A percentile compares a stretch with the other conserved stretches of the same genome.
These are phyloP conservation scores for Magnolia officinalis DNA, from an alignment of 164 flowering plant species.

Conservation along the genomic window DNA sequence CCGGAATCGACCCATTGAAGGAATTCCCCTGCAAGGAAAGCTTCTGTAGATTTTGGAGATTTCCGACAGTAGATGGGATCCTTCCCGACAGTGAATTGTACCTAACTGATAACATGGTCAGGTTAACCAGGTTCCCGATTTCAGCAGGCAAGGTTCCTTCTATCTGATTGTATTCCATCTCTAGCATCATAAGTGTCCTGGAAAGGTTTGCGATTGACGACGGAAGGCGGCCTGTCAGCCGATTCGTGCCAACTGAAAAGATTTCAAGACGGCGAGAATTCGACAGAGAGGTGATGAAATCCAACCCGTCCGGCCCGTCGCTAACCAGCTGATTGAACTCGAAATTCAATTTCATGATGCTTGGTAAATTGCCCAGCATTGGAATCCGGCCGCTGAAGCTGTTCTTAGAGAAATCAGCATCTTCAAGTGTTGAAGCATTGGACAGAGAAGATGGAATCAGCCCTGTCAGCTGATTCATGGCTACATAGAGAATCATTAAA, in stretches of 20 bases:
- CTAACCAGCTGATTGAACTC: constrained; percentile 19
- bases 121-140: constrained; percentile 19
- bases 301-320: constrained; percentile 7
- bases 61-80: constrained; percentile 22
- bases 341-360: constrained; percentile 26
- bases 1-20: not conserved
- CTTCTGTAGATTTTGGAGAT: constrained; percentile 12
- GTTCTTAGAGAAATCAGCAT: constrained; percentile 29
- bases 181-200: not conserved
- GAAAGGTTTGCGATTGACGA: constrained; percentile 23
- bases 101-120: not conserved
- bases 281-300: constrained; percentile 19
- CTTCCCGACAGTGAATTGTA: constrained; percentile 18
- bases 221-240: constrained; percentile 24
- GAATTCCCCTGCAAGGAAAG: constrained; percentile 1
- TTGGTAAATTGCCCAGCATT: constrained; percentile 33
- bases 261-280: constrained; percentile 19
- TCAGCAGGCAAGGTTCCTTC: constrained; percentile 20
- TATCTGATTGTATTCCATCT: constrained; percentile 3
- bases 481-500: constrained; percentile 19
- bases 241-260: not conserved
- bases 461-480: not conserved
- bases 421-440: constrained; percentile 2
- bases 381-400: constrained; percentile 36
- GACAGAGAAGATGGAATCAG: constrained; percentile 25